Percentiles rank a stretch among this genome's conserved stretches.
These are phyloP conservation scores for Allomyces macrogynus DNA, from an alignment of 192 early-diverging fungal species.

Conservation along the genomic window DNA sequence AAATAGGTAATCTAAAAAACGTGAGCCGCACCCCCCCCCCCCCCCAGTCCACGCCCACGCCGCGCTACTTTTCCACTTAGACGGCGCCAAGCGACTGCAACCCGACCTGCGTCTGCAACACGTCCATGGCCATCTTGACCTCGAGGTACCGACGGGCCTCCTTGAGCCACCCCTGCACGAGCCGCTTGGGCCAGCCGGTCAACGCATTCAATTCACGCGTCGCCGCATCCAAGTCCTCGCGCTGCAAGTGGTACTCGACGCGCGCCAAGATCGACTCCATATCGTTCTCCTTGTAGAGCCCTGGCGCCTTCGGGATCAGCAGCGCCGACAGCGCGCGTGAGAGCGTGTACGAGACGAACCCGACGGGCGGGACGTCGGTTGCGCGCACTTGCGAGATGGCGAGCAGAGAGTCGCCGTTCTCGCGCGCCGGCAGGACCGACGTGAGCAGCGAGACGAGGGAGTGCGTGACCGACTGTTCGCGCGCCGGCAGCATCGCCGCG, in stretches of 20 bases:
- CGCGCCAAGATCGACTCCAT: constrained; percentile 68
- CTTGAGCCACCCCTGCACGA: constrained; percentile 74
- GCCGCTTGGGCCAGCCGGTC: constrained; percentile 66
- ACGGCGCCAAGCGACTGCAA: background rate
- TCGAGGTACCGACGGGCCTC: constrained; percentile 63
- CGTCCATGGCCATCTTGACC: constrained; percentile 68
- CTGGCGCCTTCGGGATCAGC: constrained; percentile 59
- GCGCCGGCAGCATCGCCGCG: constrained; percentile 63
- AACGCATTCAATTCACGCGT: constrained; percentile 83
- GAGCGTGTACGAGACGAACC: constrained; percentile 59
- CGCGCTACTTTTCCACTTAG: background rate
- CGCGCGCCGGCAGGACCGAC: constrained; percentile 57
- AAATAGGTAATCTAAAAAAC: too few species aligned
- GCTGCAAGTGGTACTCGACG: constrained; percentile 45
- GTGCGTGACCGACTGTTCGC: constrained; percentile 70
- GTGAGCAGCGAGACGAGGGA: constrained; percentile 59
- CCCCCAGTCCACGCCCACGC: too few species aligned
- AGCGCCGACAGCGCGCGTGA: constrained; percentile 46
- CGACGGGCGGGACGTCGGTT: constrained; percentile 38
- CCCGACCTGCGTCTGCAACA: constrained; percentile 9
- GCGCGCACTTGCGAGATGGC: background rate
- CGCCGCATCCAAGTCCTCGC: constrained; percentile 65
- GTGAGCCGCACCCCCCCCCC: too few species aligned
- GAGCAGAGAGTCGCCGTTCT: constrained; percentile 39
- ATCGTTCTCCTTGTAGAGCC: constrained; percentile 64